Conservation (phyloP, 1,139 yeast genomes). For the Blastobotrys ciferrii region DNA sequence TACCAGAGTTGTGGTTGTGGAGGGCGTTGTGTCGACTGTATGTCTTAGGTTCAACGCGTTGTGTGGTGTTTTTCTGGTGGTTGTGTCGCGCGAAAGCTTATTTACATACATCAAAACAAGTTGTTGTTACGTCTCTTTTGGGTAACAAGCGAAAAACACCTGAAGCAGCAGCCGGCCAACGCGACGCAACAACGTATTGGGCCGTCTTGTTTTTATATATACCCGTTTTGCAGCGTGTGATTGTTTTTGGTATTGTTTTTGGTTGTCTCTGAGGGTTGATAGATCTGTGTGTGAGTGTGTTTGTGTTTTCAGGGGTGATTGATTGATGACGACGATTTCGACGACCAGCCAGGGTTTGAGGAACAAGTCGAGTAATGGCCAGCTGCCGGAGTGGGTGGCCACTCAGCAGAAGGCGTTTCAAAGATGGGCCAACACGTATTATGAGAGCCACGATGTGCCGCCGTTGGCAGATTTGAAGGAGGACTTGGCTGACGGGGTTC, state of each 20-base stretch:
- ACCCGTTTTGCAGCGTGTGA: no score
- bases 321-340: slow-evolving; percentile 11
- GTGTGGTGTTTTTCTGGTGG: background rate
- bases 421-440: slow-evolving; percentile 41
- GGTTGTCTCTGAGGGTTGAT: background rate
- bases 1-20: no score
- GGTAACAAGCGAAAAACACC: background rate
- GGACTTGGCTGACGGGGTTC: slow-evolving; percentile 39
- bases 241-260: background rate
- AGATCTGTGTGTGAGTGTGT: background rate
- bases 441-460: slow-evolving; percentile 31
- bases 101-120: background rate
- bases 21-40: no score
- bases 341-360: slow-evolving; percentile 9
- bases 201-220: no score
- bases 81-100: background rate
- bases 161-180: no score
- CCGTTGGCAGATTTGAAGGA: slow-evolving; percentile 32
- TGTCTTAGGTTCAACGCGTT: background rate
- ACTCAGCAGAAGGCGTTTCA: slow-evolving; percentile 42
- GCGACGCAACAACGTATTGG: no score
- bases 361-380: slow-evolving; percentile 10
- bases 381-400: slow-evolving; percentile 40
- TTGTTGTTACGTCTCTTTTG: background rate
- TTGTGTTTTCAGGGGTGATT: background rate